A percentile compares a stretch with the other conserved stretches of the same genome.
Evolutionary conservation across 2,329 filamentous ascomycete species (phyloP).

Genomic region (Claviceps arundinis): DNA sequence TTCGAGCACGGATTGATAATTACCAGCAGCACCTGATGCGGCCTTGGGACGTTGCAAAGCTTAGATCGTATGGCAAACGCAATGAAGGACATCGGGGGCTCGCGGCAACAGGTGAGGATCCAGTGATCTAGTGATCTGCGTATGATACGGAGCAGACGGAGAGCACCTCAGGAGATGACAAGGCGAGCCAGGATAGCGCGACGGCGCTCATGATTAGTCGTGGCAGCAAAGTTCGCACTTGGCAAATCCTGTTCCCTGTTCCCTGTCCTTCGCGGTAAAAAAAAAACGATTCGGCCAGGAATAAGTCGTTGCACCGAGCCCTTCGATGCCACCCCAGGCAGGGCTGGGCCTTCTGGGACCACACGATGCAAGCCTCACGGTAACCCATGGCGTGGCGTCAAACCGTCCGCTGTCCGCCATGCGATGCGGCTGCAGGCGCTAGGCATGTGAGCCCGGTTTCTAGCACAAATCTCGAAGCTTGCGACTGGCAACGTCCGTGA

Average conservation of each 20-base stretch:
- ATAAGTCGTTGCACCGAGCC: constrained; percentile 6
- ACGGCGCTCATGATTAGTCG: background rate
- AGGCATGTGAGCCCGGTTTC: background rate
- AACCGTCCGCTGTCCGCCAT: background rate
- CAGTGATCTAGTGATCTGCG: too few species aligned
- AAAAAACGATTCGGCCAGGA: constrained; percentile 1
- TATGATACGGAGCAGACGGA: background rate
- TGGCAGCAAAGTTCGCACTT: background rate
- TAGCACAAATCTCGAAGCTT: constrained; percentile 1
- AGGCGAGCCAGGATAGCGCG: background rate
- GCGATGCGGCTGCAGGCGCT: background rate
- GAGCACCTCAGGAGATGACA: constrained; percentile 1
- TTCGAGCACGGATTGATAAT: background rate
- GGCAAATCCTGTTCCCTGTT: background rate
- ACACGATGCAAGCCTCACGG: background rate
- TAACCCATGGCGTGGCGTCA: constrained; percentile 6
- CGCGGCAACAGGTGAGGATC: background rate
- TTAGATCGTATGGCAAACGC: background rate
- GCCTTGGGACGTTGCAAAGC: background rate
- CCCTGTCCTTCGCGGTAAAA: constrained; percentile 2
- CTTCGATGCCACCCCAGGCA: constrained; percentile 7
- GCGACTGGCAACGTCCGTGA: constrained; percentile 3
- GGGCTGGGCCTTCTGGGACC: constrained; percentile 6
- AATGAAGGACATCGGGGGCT: background rate
- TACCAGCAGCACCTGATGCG: background rate